These are phyloP conservation scores for Acanthamoeba castellanii DNA, from an alignment of 208 protist species.

Conservation along the genomic window DNA sequence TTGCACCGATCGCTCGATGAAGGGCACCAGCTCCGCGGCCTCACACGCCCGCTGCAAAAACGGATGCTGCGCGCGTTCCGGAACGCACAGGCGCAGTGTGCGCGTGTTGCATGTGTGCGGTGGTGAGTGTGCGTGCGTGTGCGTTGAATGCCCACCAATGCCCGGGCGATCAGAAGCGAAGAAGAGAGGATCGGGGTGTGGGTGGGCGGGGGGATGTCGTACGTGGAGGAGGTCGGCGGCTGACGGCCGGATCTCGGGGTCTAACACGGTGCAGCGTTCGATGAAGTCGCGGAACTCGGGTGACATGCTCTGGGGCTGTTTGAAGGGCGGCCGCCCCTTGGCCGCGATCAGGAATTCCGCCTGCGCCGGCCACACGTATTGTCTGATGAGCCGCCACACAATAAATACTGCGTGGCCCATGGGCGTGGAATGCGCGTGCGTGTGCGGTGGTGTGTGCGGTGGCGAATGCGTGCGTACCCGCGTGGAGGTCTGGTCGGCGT, in stretches of 20 bases:
- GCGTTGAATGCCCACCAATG: background rate
- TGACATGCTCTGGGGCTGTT: constrained; percentile 42
- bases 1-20: background rate
- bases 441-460: background rate
- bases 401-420: background rate
- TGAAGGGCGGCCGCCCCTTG: constrained; percentile 46
- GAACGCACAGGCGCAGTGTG: no score
- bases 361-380: background rate
- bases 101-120: no score
- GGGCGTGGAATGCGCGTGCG: background rate
- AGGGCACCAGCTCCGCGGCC: background rate
- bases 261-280: constrained; percentile 9
- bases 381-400: no score
- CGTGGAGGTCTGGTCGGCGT: background rate
- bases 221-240: constrained; percentile 30
- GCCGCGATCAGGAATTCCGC: constrained; percentile 46
- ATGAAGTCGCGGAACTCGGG: constrained; percentile 28
- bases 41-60: background rate
- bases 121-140: background rate
- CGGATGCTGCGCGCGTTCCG: constrained; percentile 31
- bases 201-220: no score
- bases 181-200: no score
- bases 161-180: background rate
- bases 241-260: background rate
- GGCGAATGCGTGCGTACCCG: background rate